phyloP scores from a whole-genome alignment of 1,284 basidiomycete genomes.

The Ceratobasidium sp. region DNA sequence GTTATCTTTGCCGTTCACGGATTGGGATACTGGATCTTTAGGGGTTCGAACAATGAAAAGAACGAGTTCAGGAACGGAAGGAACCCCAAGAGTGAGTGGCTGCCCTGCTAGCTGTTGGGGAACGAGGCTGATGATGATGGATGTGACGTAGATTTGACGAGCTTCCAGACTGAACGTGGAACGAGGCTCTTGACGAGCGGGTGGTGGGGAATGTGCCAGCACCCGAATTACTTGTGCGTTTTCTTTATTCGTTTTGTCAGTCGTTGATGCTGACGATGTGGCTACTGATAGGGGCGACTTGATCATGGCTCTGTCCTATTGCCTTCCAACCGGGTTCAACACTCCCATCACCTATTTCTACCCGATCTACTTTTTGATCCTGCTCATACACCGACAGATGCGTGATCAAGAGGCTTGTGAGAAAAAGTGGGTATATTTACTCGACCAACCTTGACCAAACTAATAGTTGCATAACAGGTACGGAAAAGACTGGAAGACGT shows the following conservation, averaged over 20 bases:
- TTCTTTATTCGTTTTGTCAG: conserved; percentile 32
- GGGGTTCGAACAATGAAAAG: conserved; percentile 90
- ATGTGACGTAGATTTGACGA: conserved; percentile 65
- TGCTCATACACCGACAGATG: conserved; percentile 89
- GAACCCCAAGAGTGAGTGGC: conserved; percentile 81
- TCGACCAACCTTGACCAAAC: no score
- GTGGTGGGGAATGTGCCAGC: conserved; percentile 96
- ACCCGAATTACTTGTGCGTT: conserved; percentile 89
- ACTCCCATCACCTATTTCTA: conserved; percentile 98
- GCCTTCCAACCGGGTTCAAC: conserved; percentile 88
- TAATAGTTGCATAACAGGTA: conserved; percentile 54
- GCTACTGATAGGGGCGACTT: conserved; percentile 70
- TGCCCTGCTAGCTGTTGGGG: not conserved
- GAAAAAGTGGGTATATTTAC: conserved; percentile 84
- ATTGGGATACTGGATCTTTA: conserved; percentile 92
- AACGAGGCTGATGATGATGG: conserved; percentile 25
- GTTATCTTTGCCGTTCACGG: conserved; percentile 74
- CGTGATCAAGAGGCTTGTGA: conserved; percentile 94
- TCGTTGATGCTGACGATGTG: not conserved
- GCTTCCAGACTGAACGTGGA: conserved; percentile 84
- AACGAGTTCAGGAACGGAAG: conserved; percentile 92
- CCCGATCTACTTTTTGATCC: conserved; percentile 84
- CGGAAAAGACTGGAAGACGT: conserved; percentile 87
- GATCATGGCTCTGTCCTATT: conserved; percentile 93
- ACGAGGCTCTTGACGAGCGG: conserved; percentile 92